A percentile compares a stretch with the other conserved stretches of the same genome.
Conservation (phyloP, 805 yeast species). For the Ascoidea rubescens region DNA sequence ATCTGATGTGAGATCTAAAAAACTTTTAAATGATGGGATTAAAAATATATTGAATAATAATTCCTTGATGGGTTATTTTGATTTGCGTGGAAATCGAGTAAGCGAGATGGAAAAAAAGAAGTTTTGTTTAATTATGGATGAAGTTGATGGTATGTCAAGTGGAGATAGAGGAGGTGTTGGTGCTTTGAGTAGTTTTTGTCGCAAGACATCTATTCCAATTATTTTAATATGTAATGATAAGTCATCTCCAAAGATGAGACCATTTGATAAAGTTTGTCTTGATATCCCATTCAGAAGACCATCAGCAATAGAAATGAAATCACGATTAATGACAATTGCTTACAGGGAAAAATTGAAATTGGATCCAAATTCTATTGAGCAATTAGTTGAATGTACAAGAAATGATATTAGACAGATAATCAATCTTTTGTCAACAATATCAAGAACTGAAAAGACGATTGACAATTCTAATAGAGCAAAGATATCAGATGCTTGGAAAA, state of each 20-base stretch:
- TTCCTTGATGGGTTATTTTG: constrained; percentile 70
- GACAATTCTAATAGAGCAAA: constrained; percentile 48
- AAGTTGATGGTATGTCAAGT: constrained; percentile 98
- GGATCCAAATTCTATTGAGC: constrained; percentile 71
- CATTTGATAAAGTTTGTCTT: constrained; percentile 71
- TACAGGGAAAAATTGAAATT: constrained; percentile 68
- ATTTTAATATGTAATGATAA: constrained; percentile 90
- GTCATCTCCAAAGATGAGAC: constrained; percentile 87
- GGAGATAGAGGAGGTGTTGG: constrained; percentile 99
- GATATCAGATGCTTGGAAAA: constrained; percentile 66
- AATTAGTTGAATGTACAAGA: constrained; percentile 69
- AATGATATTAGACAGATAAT: constrained; percentile 93
- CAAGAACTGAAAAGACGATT: constrained; percentile 55
- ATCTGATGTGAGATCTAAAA: constrained; percentile 81
- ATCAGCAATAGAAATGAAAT: constrained; percentile 61
- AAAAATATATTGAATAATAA: constrained; percentile 66
- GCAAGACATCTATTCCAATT: constrained; percentile 77
- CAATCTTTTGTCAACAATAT: constrained; percentile 73
- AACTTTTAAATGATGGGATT: constrained; percentile 52
- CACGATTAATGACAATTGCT: constrained; percentile 84
- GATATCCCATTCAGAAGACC: constrained; percentile 87
- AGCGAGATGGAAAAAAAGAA: constrained; percentile 26
- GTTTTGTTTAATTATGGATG: constrained; percentile 90
- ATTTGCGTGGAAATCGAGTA: constrained; percentile 18
- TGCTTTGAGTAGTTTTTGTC: constrained; percentile 76